Evolutionary conservation across 2,329 filamentous ascomycete genomes (phyloP), one percentile per base, ranked within the genome.

Genomic region (Microsporum ferrugineum): DNA sequence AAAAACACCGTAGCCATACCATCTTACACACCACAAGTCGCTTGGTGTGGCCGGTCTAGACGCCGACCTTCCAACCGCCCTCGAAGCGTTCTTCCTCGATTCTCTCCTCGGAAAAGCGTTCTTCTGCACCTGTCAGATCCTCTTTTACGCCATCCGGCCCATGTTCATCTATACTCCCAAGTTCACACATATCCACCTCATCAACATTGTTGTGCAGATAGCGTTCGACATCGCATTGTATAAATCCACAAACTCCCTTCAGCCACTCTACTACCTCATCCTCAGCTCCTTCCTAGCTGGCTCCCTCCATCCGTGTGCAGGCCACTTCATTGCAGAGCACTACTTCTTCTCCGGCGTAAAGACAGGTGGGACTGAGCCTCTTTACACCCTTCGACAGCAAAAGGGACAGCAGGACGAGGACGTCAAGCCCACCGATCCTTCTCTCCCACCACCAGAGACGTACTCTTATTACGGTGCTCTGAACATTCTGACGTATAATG

Each of bases 311-410:
- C 94, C 94, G 2, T 89, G 92, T 62, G 94, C 94, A 0, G 94
- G 90, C 51, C 94, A 99, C 78, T 99, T 99, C 80, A 99, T 99
- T 75, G 91, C 94, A 62, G 94, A 99, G 78, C 94, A 99, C 76
- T 92, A 92, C 76, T 88, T 92, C 66, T 91, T 78, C 66, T 74
- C 73, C 5, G 70, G 71, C 8, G 68, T 74, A 33, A 66, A 71
- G 51, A 64, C 61, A 7, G 70, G 72, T 49, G 73, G 73, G 6
- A 76, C 74, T 2, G 73, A 76, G 62, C 74, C 73, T 0, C 66
- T 90, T 71, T 80, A 85, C 68, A 84, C 83, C 31, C 41, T 59
- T 31, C 71, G 71, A 23, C 69, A 72, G 58, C 69, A 68, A 31
- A 64, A 68, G 36, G 63, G 63, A 12, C 59, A 41, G 17, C 67